These are phyloP conservation scores for Chenopodium quinoa DNA, from an alignment of 148 eudicot genomes.

Conservation along the genomic window DNA sequence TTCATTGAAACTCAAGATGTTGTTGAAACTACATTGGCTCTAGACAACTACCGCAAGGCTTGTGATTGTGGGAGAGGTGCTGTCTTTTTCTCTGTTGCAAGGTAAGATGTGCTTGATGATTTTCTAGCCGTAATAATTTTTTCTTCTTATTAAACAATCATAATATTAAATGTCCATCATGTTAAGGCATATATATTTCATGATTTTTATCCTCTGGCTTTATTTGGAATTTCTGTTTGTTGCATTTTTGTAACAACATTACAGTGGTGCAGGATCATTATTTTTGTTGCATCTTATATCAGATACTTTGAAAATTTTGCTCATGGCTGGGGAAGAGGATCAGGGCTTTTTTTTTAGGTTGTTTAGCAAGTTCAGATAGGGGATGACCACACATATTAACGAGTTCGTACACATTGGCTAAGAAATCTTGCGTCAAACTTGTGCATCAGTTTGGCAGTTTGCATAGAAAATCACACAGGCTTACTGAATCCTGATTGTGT, in stretches of 20 bases:
- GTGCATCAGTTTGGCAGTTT: neutral
- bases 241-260: neutral
- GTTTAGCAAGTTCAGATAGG: neutral
- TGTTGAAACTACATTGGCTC: no score
- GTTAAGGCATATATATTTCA: neutral
- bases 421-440: neutral
- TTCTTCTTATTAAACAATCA: no score
- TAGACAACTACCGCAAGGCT: no score
- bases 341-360: neutral
- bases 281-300: neutral
- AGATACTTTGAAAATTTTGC: neutral
- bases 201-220: neutral
- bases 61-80: no score
- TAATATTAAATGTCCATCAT: neutral
- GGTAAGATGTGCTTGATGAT: neutral
- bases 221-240: neutral
- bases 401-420: neutral
- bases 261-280: neutral
- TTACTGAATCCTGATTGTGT: neutral
- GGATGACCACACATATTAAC: neutral
- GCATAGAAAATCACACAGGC: neutral
- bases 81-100: no score
- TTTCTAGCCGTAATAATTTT: no score
- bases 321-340: neutral
- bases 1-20: conserved; percentile 68